Base-by-base conservation (phyloP, 352 stramenopile species). In the Hyaloperonospora arabidopsidis region DNA sequence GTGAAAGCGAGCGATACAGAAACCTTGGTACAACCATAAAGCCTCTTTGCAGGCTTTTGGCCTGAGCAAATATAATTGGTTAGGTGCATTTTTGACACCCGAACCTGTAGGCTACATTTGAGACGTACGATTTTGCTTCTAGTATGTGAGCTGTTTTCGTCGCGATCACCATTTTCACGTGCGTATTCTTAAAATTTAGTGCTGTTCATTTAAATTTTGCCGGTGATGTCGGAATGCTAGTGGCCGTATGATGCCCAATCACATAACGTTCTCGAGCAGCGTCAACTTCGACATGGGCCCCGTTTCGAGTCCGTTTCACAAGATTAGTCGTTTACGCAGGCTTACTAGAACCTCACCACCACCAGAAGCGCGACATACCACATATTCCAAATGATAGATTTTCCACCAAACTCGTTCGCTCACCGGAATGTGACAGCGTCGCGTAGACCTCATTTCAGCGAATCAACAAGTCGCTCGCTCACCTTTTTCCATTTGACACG, bases 211-310 rank as follows among this genome's bases (percentile, higher is more conserved):
- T 32, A 4, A 4, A 32, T 4, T 32, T 32, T 32, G 8, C 25
- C 8, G 25, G 25, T 32, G 25, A 8, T 32, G 25, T 4, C 25
- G 25, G 25, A 32, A 32, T 46, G 32, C 25, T 25, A 60, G 59
- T 63, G 60, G 54, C 44, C 39, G 41, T 36, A 5, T 34, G 17
- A 14, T 13, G 39, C 36, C 60, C 60, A 68, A 68, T 68, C 60
- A 65, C 40, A 52, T 29, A 38, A 13, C 61, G 48, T 25, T 52
- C 52, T 47, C 28, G 36, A 17, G 32, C 48, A 10, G 32, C 62
- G 61, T 69, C 61, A 69, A 69, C 56, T 65, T 65, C 49, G 45
- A 61, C 18, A 45, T 40, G 10, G 35, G 0, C 13, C 0, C 2
- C 5, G 1, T 15, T 21, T 0, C n/a, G 1, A 59, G 7, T 2